A percentile compares a stretch with the other conserved stretches of the same genome.
phyloP scores from a whole-genome alignment of 1,284 basidiomycete species.

The Ceratobasidium sp. region DNA sequence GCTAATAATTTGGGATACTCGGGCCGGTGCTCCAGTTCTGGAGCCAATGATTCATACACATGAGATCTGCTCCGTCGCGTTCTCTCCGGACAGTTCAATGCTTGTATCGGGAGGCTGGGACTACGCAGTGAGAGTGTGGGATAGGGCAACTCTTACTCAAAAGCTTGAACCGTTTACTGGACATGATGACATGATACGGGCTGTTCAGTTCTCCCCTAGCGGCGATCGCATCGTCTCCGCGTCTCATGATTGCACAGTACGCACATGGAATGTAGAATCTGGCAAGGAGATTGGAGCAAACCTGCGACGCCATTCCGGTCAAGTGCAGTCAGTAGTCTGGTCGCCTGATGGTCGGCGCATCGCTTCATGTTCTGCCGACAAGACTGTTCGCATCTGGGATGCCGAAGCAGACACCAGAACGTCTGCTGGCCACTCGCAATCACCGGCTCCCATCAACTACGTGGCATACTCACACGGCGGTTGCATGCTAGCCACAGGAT shows the following conservation, averaged over 20 bases:
- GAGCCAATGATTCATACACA: neutral
- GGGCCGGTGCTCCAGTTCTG: neutral
- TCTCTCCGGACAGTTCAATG: slow-evolving; percentile 1
- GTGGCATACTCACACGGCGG: neutral
- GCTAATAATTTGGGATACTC: neutral
- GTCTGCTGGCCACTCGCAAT: neutral
- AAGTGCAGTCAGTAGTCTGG: no score
- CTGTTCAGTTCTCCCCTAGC: neutral
- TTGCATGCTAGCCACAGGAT: neutral
- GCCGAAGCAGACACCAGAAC: neutral
- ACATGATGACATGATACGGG: neutral
- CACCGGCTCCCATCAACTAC: neutral
- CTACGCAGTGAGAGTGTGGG: neutral
- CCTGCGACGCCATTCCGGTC: neutral
- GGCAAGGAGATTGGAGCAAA: neutral
- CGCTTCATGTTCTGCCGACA: neutral
- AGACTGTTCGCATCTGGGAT: neutral
- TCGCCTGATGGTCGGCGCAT: neutral
- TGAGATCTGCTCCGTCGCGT: neutral
- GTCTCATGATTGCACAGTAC: neutral
- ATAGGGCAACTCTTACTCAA: neutral
- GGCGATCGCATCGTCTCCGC: neutral
- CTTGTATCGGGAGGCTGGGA: neutral
- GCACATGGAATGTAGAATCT: neutral
- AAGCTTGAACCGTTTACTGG: neutral